Conservation (phyloP, 306 rosid genomes). For the Dryas drummondii region DNA sequence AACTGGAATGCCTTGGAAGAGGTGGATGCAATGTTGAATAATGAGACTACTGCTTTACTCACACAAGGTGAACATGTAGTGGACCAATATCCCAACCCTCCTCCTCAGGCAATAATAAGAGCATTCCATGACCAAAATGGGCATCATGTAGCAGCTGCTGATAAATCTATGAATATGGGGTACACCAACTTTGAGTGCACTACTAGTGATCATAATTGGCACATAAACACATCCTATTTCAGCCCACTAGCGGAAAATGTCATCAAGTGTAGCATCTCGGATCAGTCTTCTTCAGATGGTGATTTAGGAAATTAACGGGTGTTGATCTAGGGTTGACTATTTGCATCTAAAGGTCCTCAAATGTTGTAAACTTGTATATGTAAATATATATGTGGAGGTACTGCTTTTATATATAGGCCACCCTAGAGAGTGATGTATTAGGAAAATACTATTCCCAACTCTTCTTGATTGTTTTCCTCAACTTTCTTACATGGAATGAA, state of each 20-base stretch:
- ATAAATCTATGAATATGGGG: constrained; percentile 23
- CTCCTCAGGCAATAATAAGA: constrained; percentile 16
- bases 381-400: neutral
- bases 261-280: constrained; percentile 33
- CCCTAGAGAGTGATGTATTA: too few relatives aligned
- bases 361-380: too few relatives aligned
- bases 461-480: too few relatives aligned
- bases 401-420: too few relatives aligned
- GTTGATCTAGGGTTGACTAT: too few relatives aligned
- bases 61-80: constrained; percentile 52
- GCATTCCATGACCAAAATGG: constrained; percentile 33
- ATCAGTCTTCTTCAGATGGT: constrained; percentile 46
- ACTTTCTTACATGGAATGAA: too few relatives aligned
- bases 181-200: constrained; percentile 33
- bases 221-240: constrained; percentile 27
- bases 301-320: constrained; percentile 27
- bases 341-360: neutral
- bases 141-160: constrained; percentile 9
- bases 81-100: constrained; percentile 28
- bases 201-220: constrained; percentile 33
- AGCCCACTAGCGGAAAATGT: constrained; percentile 16
- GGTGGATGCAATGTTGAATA: constrained; percentile 41
- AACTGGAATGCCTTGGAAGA: constrained; percentile 55
- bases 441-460: too few relatives aligned
- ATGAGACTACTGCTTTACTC: constrained; percentile 42